Percentiles rank a stretch among this genome's conserved stretches.
These are phyloP conservation scores for Leccinum fibrillosum DNA, from an alignment of 768 basidiomycete genomes.

Conservation along the genomic window DNA sequence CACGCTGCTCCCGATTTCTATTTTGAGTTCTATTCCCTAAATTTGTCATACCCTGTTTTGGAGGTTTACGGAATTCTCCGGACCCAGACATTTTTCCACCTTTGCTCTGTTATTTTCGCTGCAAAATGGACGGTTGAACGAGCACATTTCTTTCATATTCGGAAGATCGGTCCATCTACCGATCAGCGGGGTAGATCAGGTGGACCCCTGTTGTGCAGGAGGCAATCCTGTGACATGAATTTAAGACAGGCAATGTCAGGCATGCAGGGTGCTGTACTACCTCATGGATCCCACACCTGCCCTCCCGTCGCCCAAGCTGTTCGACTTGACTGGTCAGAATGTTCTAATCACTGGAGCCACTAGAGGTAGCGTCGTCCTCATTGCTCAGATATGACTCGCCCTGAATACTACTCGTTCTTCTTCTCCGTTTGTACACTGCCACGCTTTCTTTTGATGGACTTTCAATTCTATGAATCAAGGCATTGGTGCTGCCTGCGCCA, in stretches of 20 bases:
- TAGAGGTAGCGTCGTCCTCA: conserved; percentile 52
- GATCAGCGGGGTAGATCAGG: conserved; percentile 31
- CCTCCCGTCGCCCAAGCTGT: conserved; percentile 52
- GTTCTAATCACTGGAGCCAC: conserved; percentile 81
- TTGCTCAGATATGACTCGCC: conserved; percentile 7
- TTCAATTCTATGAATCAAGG: conserved; percentile 33
- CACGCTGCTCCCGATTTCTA: conserved; percentile 24
- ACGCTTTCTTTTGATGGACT: conserved; percentile 8
- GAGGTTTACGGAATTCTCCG: conserved; percentile 12
- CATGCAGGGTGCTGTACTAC: conserved; percentile 5
- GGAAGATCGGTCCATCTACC: conserved; percentile 29
- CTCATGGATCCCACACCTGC: conserved; percentile 54
- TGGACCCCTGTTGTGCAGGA: conserved; percentile 1
- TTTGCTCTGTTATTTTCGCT: not conserved
- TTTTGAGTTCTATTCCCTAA: conserved; percentile 20
- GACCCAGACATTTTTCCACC: conserved; percentile 12
- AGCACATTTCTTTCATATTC: conserved; percentile 10
- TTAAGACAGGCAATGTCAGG: conserved; percentile 10
- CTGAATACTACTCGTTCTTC: conserved; percentile 14
- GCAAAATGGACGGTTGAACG: not conserved
- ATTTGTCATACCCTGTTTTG: conserved; percentile 24
- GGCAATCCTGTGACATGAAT: conserved; percentile 11
- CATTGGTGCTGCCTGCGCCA: conserved; percentile 53
- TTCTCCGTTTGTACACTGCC: conserved; percentile 12
- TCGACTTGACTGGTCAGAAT: conserved; percentile 62